phyloP scores from a whole-genome alignment of 1,284 basidiomycete species.

The Austropuccinia psidii region DNA sequence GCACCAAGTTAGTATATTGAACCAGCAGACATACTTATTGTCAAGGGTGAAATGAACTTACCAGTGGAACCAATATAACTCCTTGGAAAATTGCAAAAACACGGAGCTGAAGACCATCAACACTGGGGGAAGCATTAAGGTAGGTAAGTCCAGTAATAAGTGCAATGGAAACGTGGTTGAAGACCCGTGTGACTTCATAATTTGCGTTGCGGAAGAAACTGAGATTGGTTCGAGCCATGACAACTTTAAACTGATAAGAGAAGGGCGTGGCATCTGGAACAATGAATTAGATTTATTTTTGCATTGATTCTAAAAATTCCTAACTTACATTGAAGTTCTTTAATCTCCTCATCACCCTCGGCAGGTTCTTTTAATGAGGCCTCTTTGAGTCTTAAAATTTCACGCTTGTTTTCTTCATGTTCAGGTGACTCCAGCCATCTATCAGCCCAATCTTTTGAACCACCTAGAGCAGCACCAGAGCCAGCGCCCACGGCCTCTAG shows the following conservation, averaged over 20 bases:
- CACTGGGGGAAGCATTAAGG: conserved; percentile 56
- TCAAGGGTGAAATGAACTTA: background rate
- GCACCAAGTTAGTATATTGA: conserved; percentile 51
- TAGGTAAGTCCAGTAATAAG: conserved; percentile 54
- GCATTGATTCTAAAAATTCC: background rate
- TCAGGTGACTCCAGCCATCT: conserved; percentile 47
- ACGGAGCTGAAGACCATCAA: conserved; percentile 71
- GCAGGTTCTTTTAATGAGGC: conserved; percentile 49
- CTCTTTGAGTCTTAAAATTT: conserved; percentile 51
- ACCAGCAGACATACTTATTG: background rate
- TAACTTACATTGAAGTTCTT: background rate
- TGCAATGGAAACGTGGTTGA: conserved; percentile 48
- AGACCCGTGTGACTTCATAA: conserved; percentile 70
- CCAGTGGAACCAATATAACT: conserved; percentile 43
- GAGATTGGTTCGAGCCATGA: conserved; percentile 64
- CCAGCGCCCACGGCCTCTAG: conserved; percentile 49
- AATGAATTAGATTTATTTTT: background rate
- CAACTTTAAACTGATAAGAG: conserved; percentile 66
- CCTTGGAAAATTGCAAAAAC: conserved; percentile 60
- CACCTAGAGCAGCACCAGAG: conserved; percentile 43
- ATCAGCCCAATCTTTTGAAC: conserved; percentile 48
- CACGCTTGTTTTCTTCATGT: conserved; percentile 46
- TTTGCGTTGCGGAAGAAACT: conserved; percentile 76
- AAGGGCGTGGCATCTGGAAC: conserved; percentile 60
- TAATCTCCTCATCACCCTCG: conserved; percentile 40